phyloP scores from a whole-genome alignment of 169 alveolate genomes.

The Plasmodium vivax region DNA sequence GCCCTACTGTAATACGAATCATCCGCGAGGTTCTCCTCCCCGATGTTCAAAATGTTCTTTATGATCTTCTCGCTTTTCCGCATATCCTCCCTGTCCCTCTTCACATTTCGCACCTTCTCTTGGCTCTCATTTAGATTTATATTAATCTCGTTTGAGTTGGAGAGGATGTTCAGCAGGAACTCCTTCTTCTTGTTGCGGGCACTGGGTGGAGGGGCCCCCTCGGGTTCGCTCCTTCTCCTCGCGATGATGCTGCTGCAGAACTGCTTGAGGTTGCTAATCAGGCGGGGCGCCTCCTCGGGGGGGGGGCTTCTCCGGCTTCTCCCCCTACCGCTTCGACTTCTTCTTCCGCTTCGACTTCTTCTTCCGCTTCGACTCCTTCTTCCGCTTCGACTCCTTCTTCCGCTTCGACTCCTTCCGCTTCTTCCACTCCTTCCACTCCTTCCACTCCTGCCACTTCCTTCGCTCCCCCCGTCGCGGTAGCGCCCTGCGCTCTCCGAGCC shows the following conservation, averaged over 20 bases:
- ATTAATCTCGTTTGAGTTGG: conserved; percentile 18
- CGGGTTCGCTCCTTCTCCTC: neutral
- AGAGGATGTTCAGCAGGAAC: conserved; percentile 30
- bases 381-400: neutral
- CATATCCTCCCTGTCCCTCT: neutral
- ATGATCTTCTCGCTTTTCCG: conserved; percentile 14
- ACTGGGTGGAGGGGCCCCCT: neutral
- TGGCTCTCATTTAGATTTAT: neutral
- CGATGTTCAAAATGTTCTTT: neutral
- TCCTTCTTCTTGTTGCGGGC: conserved; percentile 27
- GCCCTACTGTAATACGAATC: neutral
- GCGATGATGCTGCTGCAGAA: conserved; percentile 2
- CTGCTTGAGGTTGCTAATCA: conserved; percentile 5
- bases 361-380: neutral
- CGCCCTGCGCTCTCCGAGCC: neutral
- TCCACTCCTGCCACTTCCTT: neutral
- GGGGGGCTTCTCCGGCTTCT: neutral
- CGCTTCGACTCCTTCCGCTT: neutral
- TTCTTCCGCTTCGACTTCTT: too few relatives aligned
- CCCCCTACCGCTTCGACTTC: too few relatives aligned
- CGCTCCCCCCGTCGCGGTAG: neutral
- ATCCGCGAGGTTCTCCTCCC: neutral
- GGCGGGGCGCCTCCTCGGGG: neutral
- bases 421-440: neutral
- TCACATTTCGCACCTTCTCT: neutral